A percentile compares a stretch with the other conserved stretches of the same genome.
Evolutionary conservation across 345 rosid species (phyloP).

Genomic region (Combretum micranthum): DNA sequence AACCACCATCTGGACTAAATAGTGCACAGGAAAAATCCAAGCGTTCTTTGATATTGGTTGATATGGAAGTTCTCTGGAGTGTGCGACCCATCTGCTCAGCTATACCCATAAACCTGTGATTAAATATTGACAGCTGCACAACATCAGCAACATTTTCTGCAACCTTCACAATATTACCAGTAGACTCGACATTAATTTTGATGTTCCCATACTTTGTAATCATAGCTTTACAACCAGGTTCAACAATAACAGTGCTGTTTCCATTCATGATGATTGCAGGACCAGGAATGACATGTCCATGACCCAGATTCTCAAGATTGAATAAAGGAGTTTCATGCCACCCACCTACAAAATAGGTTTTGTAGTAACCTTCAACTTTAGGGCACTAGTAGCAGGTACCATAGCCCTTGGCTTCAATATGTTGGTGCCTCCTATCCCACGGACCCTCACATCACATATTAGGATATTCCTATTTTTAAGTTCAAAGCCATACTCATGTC

Average conservation of each 20-base stretch:
- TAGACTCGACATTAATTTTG: conserved; percentile 57
- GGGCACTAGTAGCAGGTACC: conserved; percentile 38
- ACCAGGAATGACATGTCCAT: conserved; percentile 57
- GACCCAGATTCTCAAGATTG: conserved; percentile 75
- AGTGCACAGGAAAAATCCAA: conserved; percentile 96
- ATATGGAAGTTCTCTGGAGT: conserved; percentile 92
- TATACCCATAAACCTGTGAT: conserved; percentile 96
- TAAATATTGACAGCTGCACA: conserved; percentile 90
- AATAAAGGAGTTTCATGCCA: conserved; percentile 72
- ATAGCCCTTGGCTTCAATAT: conserved; percentile 67
- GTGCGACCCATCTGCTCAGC: conserved; percentile 99
- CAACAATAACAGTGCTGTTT: conserved; percentile 88
- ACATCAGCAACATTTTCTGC: conserved; percentile 84
- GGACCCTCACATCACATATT: conserved; percentile 84
- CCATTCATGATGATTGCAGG: conserved; percentile 98
- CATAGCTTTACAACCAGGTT: conserved; percentile 72
- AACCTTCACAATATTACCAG: conserved; percentile 28
- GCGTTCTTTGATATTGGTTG: conserved; percentile 92
- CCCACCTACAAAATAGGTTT: conserved; percentile 63
- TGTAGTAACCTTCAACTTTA: conserved; percentile 50
- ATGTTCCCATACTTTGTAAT: conserved; percentile 90
- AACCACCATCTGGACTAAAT: conserved; percentile 88
- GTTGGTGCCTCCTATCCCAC: conserved; percentile 82
- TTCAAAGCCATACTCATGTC: conserved; percentile 89
- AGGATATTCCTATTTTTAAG: conserved; percentile 70